Evolutionary conservation across 768 basidiomycete species (phyloP).

Genomic region (Cystofilobasidium ferigula): DNA sequence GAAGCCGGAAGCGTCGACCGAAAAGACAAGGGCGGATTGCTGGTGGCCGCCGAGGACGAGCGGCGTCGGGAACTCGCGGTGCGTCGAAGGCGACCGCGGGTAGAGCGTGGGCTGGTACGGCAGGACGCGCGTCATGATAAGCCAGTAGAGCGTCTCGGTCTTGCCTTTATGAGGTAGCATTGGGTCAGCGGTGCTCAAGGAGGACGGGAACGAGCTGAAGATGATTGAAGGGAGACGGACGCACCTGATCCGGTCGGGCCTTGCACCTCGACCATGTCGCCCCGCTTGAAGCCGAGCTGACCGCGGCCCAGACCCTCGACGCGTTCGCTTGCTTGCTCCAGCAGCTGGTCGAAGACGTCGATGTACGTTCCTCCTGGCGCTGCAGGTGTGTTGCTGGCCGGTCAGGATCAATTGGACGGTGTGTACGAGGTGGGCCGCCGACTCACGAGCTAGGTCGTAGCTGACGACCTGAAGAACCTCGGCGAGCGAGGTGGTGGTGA

Average conservation of each 20-base stretch:
- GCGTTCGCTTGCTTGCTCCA: neutral
- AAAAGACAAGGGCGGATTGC: slow-evolving; percentile 6
- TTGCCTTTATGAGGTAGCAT: neutral
- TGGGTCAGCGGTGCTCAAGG: neutral
- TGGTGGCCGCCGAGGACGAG: slow-evolving; percentile 5
- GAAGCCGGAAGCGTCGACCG: slow-evolving; percentile 8
- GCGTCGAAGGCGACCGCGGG: slow-evolving; percentile 1
- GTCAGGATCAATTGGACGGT: neutral
- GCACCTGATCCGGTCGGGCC: slow-evolving; percentile 6
- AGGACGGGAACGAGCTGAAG: neutral
- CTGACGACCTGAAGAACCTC: neutral
- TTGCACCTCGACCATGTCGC: slow-evolving; percentile 15
- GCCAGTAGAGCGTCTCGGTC: neutral
- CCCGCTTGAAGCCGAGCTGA: neutral
- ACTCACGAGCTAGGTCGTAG: slow-evolving; percentile 15
- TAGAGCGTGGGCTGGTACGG: neutral
- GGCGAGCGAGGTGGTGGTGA: neutral
- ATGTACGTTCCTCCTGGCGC: slow-evolving; percentile 1
- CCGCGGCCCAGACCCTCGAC: slow-evolving; percentile 1
- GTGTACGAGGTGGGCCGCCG: neutral
- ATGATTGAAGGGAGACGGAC: neutral
- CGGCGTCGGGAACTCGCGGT: neutral
- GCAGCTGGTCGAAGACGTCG: neutral
- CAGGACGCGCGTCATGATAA: slow-evolving; percentile 1
- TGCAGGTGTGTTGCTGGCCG: neutral